phyloP scores from a whole-genome alignment of 2,329 filamentous ascomycete species.

The Didymella arachidicola region DNA sequence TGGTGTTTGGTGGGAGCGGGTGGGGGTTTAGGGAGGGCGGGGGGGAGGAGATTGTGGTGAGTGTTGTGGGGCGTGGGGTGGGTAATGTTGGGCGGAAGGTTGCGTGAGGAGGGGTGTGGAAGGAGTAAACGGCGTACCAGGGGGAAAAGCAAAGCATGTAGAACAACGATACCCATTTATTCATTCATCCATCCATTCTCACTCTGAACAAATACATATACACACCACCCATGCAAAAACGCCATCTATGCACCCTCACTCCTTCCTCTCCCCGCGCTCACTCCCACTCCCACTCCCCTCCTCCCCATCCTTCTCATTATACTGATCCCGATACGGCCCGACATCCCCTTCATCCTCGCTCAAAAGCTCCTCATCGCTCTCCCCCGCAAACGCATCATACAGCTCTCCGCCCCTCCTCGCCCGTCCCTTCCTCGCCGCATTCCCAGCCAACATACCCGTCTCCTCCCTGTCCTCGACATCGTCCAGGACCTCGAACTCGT shows the following conservation, averaged over 20 bases:
- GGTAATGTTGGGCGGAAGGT: constrained; percentile 96
- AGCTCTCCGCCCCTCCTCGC: constrained; percentile 80
- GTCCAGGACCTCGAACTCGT: constrained; percentile 93
- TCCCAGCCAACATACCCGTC: constrained; percentile 55
- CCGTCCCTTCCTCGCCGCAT: constrained; percentile 52
- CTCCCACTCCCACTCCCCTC: constrained; percentile 22
- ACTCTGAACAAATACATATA: no score
- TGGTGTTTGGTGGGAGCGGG: constrained; percentile 85
- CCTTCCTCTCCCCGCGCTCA: constrained; percentile 34
- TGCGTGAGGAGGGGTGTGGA: no score
- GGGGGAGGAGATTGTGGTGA: constrained; percentile 78
- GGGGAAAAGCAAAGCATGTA: constrained; percentile 16
- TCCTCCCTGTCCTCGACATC: constrained; percentile 73
- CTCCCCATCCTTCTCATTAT: constrained; percentile 44
- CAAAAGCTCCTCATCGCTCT: constrained; percentile 77
- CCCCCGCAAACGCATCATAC: constrained; percentile 96
- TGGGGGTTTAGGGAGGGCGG: constrained; percentile 78
- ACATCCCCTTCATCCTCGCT: constrained; percentile 53
- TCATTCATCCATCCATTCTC: no score
- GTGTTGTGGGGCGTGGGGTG: constrained; percentile 90
- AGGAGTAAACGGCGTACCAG: constrained; percentile 12
- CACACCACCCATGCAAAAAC: constrained; percentile 3
- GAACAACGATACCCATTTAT: constrained; percentile 21
- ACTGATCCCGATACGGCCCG: constrained; percentile 46
- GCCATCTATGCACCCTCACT: constrained; percentile 35